A percentile compares a stretch with the other conserved stretches of the same genome.
phyloP scores from a whole-genome alignment of 345 rosid species.

The Citrus hindsii region DNA sequence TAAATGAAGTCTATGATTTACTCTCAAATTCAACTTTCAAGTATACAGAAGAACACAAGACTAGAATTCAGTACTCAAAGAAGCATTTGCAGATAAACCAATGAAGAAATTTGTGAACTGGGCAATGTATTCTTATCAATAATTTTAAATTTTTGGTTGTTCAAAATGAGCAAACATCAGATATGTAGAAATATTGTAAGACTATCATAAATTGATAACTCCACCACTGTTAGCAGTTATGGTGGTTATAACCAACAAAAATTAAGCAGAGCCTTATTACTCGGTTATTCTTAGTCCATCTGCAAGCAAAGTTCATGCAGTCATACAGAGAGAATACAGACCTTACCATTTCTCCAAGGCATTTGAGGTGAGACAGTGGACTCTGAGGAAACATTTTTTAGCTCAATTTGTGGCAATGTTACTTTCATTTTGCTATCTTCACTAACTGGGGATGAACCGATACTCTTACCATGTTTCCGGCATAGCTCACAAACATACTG shows the following conservation, averaged over 20 bases:
- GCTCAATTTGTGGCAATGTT: constrained; percentile 8
- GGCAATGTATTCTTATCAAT: neutral
- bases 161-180: neutral
- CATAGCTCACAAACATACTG: constrained; percentile 77
- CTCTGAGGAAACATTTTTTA: constrained; percentile 20
- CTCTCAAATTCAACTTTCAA: neutral
- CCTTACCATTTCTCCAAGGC: constrained; percentile 53
- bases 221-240: neutral
- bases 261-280: neutral
- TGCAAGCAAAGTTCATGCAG: constrained; percentile 1
- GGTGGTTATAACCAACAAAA: neutral
- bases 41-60: neutral
- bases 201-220: neutral
- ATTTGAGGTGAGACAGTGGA: constrained; percentile 23
- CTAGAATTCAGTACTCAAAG: neutral
- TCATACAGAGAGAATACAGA: constrained; percentile 33
- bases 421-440: constrained; percentile 22
- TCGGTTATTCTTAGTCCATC: neutral
- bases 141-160: neutral
- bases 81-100: neutral
- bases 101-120: neutral
- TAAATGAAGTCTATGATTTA: neutral
- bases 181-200: neutral
- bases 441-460: constrained; percentile 8
- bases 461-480: constrained; percentile 55